Evolutionary conservation across 495 filamentous ascomycete genomes (phyloP).

Genomic region (Pseudotulostoma volvatum): DNA sequence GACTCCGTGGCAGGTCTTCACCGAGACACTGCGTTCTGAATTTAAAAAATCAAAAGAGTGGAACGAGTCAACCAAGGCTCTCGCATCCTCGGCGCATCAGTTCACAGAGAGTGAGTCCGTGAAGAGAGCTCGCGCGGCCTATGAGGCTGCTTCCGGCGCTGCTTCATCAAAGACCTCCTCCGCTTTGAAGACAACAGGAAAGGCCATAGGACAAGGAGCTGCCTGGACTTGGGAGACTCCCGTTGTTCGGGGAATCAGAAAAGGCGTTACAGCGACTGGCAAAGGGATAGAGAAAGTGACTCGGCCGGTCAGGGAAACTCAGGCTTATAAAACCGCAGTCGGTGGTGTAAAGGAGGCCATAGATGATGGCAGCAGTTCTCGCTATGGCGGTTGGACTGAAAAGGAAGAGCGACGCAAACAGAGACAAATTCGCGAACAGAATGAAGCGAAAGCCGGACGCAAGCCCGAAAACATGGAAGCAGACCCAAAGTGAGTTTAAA

Average conservation of each 20-base stretch:
- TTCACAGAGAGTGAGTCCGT: constrained; percentile 93
- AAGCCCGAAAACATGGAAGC: constrained; percentile 45
- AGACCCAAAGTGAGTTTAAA: constrained; percentile 63
- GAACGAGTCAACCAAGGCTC: constrained; percentile 93
- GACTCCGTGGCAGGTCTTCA: constrained; percentile 95
- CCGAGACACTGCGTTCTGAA: constrained; percentile 79
- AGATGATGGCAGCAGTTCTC: constrained; percentile 89
- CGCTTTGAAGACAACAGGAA: constrained; percentile 70
- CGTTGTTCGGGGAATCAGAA: constrained; percentile 80
- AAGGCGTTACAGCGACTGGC: constrained; percentile 71
- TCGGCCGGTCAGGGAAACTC: constrained; percentile 78
- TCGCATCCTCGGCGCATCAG: constrained; percentile 72
- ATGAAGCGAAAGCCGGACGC: constrained; percentile 36
- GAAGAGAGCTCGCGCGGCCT: constrained; percentile 68
- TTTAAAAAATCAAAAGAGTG: constrained; percentile 97
- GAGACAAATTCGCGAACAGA: constrained; percentile 55
- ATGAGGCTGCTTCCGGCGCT: constrained; percentile 65
- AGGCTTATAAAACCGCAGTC: constrained; percentile 61
- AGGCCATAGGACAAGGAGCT: constrained; percentile 73
- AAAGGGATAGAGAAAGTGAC: constrained; percentile 83
- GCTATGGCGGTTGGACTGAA: constrained; percentile 91
- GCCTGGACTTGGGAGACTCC: constrained; percentile 94
- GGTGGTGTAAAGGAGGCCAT: constrained; percentile 81
- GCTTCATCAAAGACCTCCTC: constrained; percentile 54
- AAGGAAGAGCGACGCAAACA: constrained; percentile 77